Evolutionary conservation across 2,329 filamentous ascomycete species (phyloP), one percentile per base, ranked within the genome.

Genomic region (Cryphonectria parasitica): DNA sequence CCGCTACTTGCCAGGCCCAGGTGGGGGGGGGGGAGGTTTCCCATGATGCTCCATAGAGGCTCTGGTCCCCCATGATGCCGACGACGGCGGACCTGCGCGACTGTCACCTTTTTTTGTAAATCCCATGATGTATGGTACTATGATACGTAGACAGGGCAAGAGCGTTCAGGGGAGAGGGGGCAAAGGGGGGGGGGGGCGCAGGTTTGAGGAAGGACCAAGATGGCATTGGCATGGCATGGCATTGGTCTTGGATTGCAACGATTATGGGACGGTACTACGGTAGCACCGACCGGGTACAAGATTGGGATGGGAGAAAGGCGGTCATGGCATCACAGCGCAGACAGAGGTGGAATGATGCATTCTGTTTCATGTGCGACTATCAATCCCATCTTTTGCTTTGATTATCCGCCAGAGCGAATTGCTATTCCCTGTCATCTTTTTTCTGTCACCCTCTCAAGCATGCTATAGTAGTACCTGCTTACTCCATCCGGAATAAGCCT

Each of bases 351-450:
- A 31, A 45, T 45, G 61, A 64, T 43, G 39, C 61, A n/a, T 64
- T 22, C 41, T 45, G 61, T 64, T 64, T 64, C 61, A 64, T 62
- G 54, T 58, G 28, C 54, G 54, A 34, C 22, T 39, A 61, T 61
- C 31, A 61, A 61, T 61, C 17, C 34, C 58, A 61, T 61, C 58
- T 36, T 36, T 61, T 3, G 58, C 22, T 61, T 61, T 61, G 6
- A 39, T 25, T 8, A n/a, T n/a, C 22, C 58, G 22, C 58, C 58
- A 31, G 19, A 19, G 19, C 34, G 22, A 34, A 31, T 31, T 17
- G 25, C 28, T 13, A 31, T 31, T 31, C 54, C 54, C 15, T 58
- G 54, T 28, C 52, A 15, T 39, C 36, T 39, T 49, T 49, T 22
- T 22, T 2, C 25, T 31, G 3, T 8, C 28, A 58, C 54, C 54